phyloP scores from a whole-genome alignment of 306 rosid species.

The Glycine tomentella region DNA sequence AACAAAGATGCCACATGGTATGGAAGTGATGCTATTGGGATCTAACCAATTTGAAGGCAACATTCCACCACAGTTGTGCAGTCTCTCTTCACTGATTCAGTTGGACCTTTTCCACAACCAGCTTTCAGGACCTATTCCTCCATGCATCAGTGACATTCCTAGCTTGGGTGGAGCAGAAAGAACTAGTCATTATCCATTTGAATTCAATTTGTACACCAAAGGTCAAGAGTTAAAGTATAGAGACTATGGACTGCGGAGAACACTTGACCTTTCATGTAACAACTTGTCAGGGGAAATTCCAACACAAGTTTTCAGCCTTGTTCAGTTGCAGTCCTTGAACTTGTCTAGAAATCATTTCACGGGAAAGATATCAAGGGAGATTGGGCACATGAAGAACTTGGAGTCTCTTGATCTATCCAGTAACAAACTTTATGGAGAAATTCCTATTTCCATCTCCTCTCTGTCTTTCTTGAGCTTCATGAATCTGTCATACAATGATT shows the following conservation, averaged over 20 bases:
- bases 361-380: slow-evolving; percentile 29
- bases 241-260: slow-evolving; percentile 30
- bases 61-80: slow-evolving; percentile 38
- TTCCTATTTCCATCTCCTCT: slow-evolving; percentile 17
- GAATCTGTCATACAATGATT: slow-evolving; percentile 50
- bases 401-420: slow-evolving; percentile 44
- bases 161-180: slow-evolving; percentile 17
- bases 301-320: slow-evolving; percentile 7
- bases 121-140: slow-evolving; percentile 44
- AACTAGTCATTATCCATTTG: slow-evolving; percentile 31
- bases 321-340: slow-evolving; percentile 28
- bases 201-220: slow-evolving; percentile 15
- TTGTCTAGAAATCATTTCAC: slow-evolving; percentile 48
- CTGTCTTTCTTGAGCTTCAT: slow-evolving; percentile 42
- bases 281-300: slow-evolving; percentile 44
- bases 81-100: slow-evolving; percentile 35
- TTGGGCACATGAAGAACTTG: slow-evolving; percentile 36
- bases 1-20: neutral
- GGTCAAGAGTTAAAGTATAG: neutral
- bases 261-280: slow-evolving; percentile 38
- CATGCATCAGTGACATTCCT: slow-evolving; percentile 30
- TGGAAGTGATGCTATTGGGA: slow-evolving; percentile 35
- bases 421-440: slow-evolving; percentile 29
- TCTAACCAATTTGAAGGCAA: slow-evolving; percentile 43
- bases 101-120: slow-evolving; percentile 39